Evolutionary conservation across 495 filamentous ascomycete species (phyloP).

Genomic region (Penicillium pancosmium): DNA sequence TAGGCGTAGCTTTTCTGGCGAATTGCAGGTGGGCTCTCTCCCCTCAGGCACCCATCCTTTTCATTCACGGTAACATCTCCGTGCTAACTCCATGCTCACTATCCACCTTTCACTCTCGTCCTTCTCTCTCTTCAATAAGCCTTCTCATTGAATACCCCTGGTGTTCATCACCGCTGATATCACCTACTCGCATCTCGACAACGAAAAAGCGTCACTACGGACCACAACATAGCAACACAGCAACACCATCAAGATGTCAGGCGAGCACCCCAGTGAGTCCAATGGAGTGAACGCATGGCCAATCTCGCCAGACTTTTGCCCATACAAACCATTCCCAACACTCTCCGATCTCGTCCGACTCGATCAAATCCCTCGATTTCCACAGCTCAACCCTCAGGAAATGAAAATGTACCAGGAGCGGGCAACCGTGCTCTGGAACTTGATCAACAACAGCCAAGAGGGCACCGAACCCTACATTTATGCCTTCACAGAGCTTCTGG

Average conservation of each 20-base stretch:
- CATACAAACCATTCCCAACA: not conserved
- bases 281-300: not conserved
- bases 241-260: not conserved
- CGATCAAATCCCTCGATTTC: not conserved
- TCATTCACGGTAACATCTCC: too few relatives aligned
- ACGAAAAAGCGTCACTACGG: not conserved
- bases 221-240: not conserved
- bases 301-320: not conserved
- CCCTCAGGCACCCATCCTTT: too few relatives aligned
- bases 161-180: not conserved
- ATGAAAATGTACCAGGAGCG: not conserved
- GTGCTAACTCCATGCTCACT: too few relatives aligned
- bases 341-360: not conserved
- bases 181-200: not conserved
- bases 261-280: too few relatives aligned
- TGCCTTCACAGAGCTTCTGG: not conserved
- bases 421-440: not conserved
- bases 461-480: not conserved
- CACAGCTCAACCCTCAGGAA: not conserved
- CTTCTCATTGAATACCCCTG: too few relatives aligned
- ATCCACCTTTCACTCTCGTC: too few relatives aligned
- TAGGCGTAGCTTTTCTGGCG: too few relatives aligned
- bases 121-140: too few relatives aligned
- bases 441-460: not conserved
- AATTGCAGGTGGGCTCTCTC: too few relatives aligned